phyloP scores from a whole-genome alignment of 2,329 filamentous ascomycete species.

The Colletotrichum australisinense region DNA sequence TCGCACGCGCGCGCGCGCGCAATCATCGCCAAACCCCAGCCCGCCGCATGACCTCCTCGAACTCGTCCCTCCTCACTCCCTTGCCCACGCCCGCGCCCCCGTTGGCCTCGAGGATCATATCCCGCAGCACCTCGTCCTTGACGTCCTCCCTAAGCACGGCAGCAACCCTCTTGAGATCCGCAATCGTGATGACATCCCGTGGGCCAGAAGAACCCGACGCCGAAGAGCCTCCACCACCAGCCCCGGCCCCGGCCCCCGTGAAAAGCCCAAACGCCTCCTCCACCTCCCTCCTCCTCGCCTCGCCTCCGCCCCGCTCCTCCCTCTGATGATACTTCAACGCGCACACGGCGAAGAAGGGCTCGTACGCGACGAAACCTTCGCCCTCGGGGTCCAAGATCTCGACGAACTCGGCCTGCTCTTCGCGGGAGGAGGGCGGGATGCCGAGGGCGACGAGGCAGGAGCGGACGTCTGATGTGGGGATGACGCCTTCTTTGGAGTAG shows the following conservation, averaged over 20 bases:
- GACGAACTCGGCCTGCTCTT: slow-evolving; percentile 81
- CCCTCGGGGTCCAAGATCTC: slow-evolving; percentile 85
- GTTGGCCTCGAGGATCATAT: slow-evolving; percentile 97
- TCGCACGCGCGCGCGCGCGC: neutral
- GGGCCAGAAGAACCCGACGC: neutral
- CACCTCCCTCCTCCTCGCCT: slow-evolving; percentile 72
- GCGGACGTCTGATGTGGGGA: slow-evolving; percentile 75
- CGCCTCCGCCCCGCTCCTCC: slow-evolving; percentile 47
- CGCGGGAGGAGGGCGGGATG: slow-evolving; percentile 70
- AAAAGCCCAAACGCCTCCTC: slow-evolving; percentile 87
- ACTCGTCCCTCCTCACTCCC: slow-evolving; percentile 83
- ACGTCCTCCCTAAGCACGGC: slow-evolving; percentile 86
- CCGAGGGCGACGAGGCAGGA: slow-evolving; percentile 85
- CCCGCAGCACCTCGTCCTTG: slow-evolving; percentile 82
- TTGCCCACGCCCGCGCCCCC: slow-evolving; percentile 77
- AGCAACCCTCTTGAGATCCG: slow-evolving; percentile 82
- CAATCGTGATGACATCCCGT: slow-evolving; percentile 76
- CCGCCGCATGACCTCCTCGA: slow-evolving; percentile 85
- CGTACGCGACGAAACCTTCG: slow-evolving; percentile 82
- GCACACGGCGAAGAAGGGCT: slow-evolving; percentile 87
- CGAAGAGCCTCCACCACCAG: slow-evolving; percentile 41
- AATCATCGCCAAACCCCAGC: slow-evolving; percentile 83
- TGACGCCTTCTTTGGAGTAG: slow-evolving; percentile 70
- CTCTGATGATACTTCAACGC: slow-evolving; percentile 83
- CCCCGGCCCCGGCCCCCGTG: slow-evolving; percentile 65